Conservation (phyloP, 805 yeast species). For the Ogataea paraovalis region DNA sequence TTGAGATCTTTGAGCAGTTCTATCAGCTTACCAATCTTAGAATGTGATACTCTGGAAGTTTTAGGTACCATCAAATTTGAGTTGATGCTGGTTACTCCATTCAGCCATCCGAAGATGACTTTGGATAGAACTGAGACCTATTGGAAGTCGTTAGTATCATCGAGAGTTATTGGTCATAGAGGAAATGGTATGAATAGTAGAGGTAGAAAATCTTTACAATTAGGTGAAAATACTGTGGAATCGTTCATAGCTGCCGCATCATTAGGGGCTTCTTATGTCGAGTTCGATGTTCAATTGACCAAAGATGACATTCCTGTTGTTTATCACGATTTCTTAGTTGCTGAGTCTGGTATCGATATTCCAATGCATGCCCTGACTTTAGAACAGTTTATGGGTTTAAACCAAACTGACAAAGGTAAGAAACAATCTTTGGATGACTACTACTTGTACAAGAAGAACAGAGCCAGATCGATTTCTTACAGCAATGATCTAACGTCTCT, state of each 20-base stretch:
- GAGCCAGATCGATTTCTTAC: constrained; percentile 37
- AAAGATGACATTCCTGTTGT: constrained; percentile 89
- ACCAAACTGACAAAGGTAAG: constrained; percentile 24
- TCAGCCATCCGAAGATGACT: constrained; percentile 63
- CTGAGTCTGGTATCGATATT: constrained; percentile 92
- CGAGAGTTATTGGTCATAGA: constrained; percentile 93
- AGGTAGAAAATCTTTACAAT: constrained; percentile 70
- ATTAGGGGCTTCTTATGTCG: constrained; percentile 93
- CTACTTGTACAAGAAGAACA: constrained; percentile 22
- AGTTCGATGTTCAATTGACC: constrained; percentile 93
- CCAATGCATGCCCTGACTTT: constrained; percentile 91
- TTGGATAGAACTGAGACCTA: constrained; percentile 71
- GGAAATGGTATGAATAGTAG: constrained; percentile 87
- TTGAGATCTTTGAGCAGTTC: constrained; percentile 63
- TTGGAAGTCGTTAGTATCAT: constrained; percentile 86
- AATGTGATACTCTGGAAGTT: constrained; percentile 63
- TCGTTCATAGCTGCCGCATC: constrained; percentile 95
- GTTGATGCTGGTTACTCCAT: constrained; percentile 65
- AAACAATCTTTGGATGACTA: constrained; percentile 30
- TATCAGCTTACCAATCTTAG: constrained; percentile 73
- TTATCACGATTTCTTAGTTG: constrained; percentile 90
- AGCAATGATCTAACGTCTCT: constrained; percentile 8
- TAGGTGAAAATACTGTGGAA: constrained; percentile 94
- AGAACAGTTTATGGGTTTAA: constrained; percentile 76
- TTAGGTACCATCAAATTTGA: constrained; percentile 79